phyloP scores from a whole-genome alignment of 169 alveolate species.

The Plasmodium gonderi region DNA sequence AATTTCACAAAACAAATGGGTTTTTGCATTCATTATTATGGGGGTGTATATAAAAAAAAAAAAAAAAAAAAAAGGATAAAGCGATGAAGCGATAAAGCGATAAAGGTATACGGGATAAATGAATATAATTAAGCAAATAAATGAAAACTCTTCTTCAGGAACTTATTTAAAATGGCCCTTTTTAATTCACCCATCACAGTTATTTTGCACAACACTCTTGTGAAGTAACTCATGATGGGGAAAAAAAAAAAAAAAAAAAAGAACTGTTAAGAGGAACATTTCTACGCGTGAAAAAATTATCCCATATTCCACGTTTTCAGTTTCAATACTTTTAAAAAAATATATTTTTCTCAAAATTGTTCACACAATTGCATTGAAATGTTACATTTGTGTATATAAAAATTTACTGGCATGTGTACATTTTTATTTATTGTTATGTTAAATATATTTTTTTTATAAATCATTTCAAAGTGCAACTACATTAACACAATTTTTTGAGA shows the following conservation, averaged over 20 bases:
- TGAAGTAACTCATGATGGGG: background rate
- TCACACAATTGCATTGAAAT: background rate
- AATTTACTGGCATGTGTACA: background rate
- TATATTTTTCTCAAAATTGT: background rate
- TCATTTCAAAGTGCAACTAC: background rate
- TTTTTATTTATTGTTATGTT: background rate
- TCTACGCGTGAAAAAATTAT: background rate
- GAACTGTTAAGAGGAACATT: background rate
- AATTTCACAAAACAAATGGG: background rate
- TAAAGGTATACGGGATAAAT: too few relatives aligned
- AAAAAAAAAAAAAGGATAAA: background rate
- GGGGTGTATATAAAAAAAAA: background rate
- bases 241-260: too few relatives aligned
- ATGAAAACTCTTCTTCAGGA: background rate
- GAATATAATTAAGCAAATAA: background rate
- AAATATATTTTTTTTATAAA: background rate
- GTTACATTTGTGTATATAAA: background rate
- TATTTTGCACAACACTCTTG: background rate
- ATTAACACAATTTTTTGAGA: background rate
- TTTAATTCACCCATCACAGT: background rate
- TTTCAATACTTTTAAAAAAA: background rate
- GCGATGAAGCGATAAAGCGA: too few relatives aligned
- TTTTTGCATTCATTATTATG: background rate
- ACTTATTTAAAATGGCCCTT: background rate
- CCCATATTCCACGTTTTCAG: background rate